These are phyloP conservation scores for Hyphopichia wangnamkhiaoensis DNA, from an alignment of 1,139 yeast species.

Conservation along the genomic window DNA sequence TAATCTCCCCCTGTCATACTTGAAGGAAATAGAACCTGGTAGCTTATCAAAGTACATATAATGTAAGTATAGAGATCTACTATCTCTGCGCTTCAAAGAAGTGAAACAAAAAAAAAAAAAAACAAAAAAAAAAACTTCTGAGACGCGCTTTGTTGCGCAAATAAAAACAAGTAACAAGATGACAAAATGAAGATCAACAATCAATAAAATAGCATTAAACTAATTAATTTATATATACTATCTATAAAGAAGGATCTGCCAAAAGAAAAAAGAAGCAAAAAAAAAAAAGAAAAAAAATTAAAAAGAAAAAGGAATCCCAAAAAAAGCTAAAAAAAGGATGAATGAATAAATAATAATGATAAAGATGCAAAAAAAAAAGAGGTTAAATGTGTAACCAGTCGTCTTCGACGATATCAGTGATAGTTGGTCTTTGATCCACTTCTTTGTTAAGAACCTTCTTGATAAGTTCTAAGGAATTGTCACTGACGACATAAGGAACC, in stretches of 20 bases:
- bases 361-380: background rate
- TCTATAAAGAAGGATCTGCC: background rate
- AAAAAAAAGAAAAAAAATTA: background rate
- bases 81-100: background rate
- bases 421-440: constrained; percentile 65
- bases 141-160: background rate
- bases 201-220: background rate
- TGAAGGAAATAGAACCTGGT: too few relatives aligned
- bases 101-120: too few relatives aligned
- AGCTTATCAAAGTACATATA: background rate
- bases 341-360: background rate
- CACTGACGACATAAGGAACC: constrained; percentile 63
- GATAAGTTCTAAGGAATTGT: constrained; percentile 60
- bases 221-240: too few relatives aligned
- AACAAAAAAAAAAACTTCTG: background rate
- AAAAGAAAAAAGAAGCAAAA: background rate
- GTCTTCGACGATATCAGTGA: constrained; percentile 67
- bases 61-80: constrained; percentile 1
- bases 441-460: constrained; percentile 65
- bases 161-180: background rate
- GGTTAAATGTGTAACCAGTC: constrained; percentile 54
- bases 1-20: too few relatives aligned
- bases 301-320: too few relatives aligned
- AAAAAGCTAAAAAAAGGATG: background rate
- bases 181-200: background rate